Evolutionary conservation across 148 eudicot species (phyloP), one percentile per base, ranked within the genome.

Genomic region (Pharnaceum exiguum): DNA sequence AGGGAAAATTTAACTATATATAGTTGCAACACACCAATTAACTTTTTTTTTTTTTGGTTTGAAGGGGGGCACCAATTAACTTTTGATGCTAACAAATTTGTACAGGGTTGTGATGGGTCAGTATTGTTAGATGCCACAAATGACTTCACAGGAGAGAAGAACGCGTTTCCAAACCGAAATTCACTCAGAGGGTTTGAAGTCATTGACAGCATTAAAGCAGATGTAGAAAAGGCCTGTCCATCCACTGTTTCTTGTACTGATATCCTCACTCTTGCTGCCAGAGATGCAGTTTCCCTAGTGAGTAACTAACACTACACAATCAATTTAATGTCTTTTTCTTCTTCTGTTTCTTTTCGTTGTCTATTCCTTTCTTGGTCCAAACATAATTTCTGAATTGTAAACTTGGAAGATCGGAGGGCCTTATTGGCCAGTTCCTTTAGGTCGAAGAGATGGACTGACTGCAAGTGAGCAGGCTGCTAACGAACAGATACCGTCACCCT

Each of bases 391-490:
- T 19, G 5, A 25, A 5, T 2, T 48, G 55, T n/a, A n/a, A n/a
- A n/a, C n/a, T 48, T 33, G 54, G 38, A 52, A 83, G 89, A 44
- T 67, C 22, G 97, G 95, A 22, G 97, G 97, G 48, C 97, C 90
- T 1, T 71, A 73, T 63, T 90, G 97, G 97, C 90, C 54, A 46
- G 90, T 90, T 25, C 97, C 95, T 23, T 27, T 90, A 28, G 97
- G 97, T 57, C 79, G 97, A 79, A 81, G 83, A 55, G 97, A 90
- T 65, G 49, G 90, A 0, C 70, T 27, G 72, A 58, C 55, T 36
- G 90, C 97, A 27, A 90, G 95, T 63, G 73, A 86, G 66, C 79
- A 82, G 58, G 95, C 86, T 9, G 81, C 97, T 31, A 90, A 90
- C 78, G 63, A 78, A 8, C 66, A 86, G 64, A 90, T 90, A 62